Conservation (phyloP, 176 grass and related monocot species). For the Elaeis guineensis region DNA sequence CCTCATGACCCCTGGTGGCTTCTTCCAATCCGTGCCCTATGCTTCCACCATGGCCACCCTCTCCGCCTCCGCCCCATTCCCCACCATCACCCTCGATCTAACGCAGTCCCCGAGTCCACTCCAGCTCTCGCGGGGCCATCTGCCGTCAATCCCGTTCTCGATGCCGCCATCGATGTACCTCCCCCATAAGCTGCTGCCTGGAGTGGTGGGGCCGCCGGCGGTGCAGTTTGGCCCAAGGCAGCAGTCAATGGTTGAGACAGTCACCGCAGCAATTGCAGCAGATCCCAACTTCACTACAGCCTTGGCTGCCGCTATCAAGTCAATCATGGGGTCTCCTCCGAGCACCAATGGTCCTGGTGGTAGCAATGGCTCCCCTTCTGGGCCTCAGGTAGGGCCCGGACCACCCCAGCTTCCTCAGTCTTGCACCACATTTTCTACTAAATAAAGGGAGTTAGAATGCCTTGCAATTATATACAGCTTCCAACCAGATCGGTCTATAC, state of each 20-base stretch:
- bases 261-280: constrained; percentile 4
- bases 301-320: constrained; percentile 13
- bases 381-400: not conserved
- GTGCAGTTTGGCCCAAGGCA: not conserved
- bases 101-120: not conserved
- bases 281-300: constrained; percentile 22
- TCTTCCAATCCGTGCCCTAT: not conserved
- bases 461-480: no score
- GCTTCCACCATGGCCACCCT: constrained; percentile 9
- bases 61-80: constrained; percentile 19
- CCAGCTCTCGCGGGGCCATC: not conserved
- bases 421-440: constrained; percentile 15
- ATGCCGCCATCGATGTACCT: not conserved
- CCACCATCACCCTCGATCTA: constrained; percentile 20
- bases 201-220: not conserved
- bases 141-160: not conserved
- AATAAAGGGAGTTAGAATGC: not conserved
- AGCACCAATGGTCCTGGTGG: not conserved
- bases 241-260: constrained; percentile 2
- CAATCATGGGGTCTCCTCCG: not conserved
- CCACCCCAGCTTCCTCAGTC: constrained; percentile 5
- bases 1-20: not conserved
- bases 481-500: no score
- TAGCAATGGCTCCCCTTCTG: not conserved
- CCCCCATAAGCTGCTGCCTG: not conserved